A percentile compares a stretch with the other conserved stretches of the same genome.
Conservation (phyloP, 31 red algal species). For the Odonthalia washingtoniensis region DNA sequence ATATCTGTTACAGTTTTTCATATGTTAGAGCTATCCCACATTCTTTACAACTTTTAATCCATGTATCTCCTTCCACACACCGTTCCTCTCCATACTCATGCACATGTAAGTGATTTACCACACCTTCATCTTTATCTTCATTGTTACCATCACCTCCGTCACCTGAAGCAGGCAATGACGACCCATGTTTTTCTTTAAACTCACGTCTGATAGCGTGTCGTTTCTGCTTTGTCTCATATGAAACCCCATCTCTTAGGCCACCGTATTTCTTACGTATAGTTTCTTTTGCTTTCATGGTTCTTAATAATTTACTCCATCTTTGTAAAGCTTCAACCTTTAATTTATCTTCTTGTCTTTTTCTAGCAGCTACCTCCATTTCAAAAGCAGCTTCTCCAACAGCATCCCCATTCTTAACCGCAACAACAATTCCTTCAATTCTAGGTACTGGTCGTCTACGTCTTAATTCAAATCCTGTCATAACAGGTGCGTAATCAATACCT, state of each 20-base stretch:
- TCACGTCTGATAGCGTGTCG: slow-evolving; percentile 30
- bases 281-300: slow-evolving; percentile 60
- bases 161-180: neutral
- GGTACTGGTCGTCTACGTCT: slow-evolving; percentile 78
- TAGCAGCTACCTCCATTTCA: slow-evolving; percentile 29
- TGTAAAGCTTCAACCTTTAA: slow-evolving; percentile 58
- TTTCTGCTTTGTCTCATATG: slow-evolving; percentile 43
- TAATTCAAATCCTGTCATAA: slow-evolving; percentile 96
- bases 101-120: slow-evolving; percentile 35
- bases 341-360: slow-evolving; percentile 50
- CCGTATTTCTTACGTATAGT: slow-evolving; percentile 53
- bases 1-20: slow-evolving; percentile 62
- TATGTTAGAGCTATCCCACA: slow-evolving; percentile 73
- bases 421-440: slow-evolving; percentile 87
- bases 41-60: slow-evolving; percentile 67
- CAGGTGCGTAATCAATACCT: slow-evolving; percentile 81
- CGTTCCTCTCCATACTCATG: slow-evolving; percentile 47
- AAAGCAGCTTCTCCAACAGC: slow-evolving; percentile 68
- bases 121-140: neutral
- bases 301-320: slow-evolving; percentile 53
- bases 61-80: slow-evolving; percentile 50
- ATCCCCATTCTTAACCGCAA: slow-evolving; percentile 67
- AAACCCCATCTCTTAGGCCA: slow-evolving; percentile 5
- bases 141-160: neutral
- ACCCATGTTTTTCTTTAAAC: slow-evolving; percentile 33